Evolutionary conservation across 2,329 filamentous ascomycete species (phyloP).

Genomic region (Delphinella strobiligena): DNA sequence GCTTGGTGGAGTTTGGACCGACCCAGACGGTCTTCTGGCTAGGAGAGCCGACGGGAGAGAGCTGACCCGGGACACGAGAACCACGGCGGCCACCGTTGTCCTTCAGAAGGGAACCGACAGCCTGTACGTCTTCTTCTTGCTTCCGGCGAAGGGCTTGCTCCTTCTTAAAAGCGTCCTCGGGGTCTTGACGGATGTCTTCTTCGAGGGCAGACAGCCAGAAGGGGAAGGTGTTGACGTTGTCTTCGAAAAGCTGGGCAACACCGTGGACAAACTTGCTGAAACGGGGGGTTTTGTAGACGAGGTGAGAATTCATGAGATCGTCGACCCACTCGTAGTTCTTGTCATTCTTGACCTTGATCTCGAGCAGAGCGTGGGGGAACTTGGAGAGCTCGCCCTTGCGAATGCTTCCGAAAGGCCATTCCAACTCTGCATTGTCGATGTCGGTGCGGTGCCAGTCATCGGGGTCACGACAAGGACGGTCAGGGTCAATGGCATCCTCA

Average conservation of each 20-base stretch:
- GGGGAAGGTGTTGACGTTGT: conserved; percentile 89
- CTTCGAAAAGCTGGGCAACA: conserved; percentile 77
- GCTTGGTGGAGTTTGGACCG: conserved; percentile 1
- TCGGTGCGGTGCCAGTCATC: conserved; percentile 84
- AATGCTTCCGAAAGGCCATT: conserved; percentile 77
- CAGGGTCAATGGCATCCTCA: conserved; percentile 60
- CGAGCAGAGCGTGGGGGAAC: conserved; percentile 82
- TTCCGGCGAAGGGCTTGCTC: conserved; percentile 76
- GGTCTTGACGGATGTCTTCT: conserved; percentile 86
- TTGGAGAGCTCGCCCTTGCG: conserved; percentile 82
- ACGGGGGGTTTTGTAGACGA: conserved; percentile 76
- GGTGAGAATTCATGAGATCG: conserved; percentile 83
- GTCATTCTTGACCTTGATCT: conserved; percentile 68
- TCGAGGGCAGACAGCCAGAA: conserved; percentile 93
- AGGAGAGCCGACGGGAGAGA: conserved; percentile 58
- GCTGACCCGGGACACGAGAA: conserved; percentile 17
- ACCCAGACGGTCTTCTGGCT: conserved; percentile 41
- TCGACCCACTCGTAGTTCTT: conserved; percentile 77
- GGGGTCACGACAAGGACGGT: conserved; percentile 80
- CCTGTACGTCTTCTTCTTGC: conserved; percentile 73
- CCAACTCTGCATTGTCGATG: conserved; percentile 71
- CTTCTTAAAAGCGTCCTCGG: conserved; percentile 78
- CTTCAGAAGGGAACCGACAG: conserved; percentile 71
- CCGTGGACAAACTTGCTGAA: conserved; percentile 98
- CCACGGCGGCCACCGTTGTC: conserved; percentile 35